Conservation (phyloP, 2,329 filamentous ascomycete genomes). For the Hirsutella minnesotensis region DNA sequence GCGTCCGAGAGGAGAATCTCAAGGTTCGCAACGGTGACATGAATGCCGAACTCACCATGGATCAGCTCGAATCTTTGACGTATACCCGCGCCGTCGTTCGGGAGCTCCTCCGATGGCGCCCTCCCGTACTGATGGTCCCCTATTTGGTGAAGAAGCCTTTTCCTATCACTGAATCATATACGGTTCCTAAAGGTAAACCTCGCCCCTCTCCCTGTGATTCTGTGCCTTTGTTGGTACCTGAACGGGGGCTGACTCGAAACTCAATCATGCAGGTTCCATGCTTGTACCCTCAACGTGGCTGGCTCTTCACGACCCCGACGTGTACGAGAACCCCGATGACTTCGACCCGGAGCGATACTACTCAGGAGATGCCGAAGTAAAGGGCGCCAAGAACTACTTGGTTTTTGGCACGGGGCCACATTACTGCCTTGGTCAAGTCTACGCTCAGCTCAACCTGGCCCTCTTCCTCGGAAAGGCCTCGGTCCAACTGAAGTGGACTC, state of each 20-base stretch:
- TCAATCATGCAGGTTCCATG: slow-evolving; percentile 56
- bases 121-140: slow-evolving; percentile 93
- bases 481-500: slow-evolving; percentile 78
- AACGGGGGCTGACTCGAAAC: background rate
- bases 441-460: slow-evolving; percentile 80
- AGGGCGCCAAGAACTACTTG: slow-evolving; percentile 84
- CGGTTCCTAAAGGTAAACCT: slow-evolving; percentile 67
- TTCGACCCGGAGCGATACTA: slow-evolving; percentile 92
- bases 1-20: slow-evolving; percentile 84
- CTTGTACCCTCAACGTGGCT: slow-evolving; percentile 85
- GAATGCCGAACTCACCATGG: slow-evolving; percentile 60
- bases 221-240: too few relatives aligned
- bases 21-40: slow-evolving; percentile 63
- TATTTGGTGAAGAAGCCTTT: slow-evolving; percentile 93
- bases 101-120: slow-evolving; percentile 84
- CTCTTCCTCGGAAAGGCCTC: slow-evolving; percentile 85
- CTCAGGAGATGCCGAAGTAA: slow-evolving; percentile 75
- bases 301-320: slow-evolving; percentile 81
- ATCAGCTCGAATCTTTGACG: slow-evolving; percentile 75
- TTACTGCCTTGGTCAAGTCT: slow-evolving; percentile 91
- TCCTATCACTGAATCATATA: slow-evolving; percentile 78
- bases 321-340: slow-evolving; percentile 78
- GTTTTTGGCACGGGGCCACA: slow-evolving; percentile 94
- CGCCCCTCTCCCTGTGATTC: background rate
- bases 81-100: slow-evolving; percentile 90